These are phyloP conservation scores for Tephrocybe rancida DNA, from an alignment of 768 basidiomycete genomes.

Conservation along the genomic window DNA sequence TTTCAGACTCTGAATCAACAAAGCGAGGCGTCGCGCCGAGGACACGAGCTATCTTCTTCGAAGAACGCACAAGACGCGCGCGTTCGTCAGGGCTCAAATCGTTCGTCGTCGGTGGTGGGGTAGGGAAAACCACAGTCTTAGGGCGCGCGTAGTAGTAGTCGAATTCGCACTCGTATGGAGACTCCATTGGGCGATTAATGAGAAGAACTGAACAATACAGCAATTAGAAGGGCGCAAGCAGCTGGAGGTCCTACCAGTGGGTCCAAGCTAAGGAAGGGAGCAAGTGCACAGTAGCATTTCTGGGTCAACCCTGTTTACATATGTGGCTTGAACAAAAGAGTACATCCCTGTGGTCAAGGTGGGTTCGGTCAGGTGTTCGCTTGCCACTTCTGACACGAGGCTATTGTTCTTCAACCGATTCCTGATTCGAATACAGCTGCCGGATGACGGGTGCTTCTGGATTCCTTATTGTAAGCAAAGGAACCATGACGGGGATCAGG, in stretches of 20 bases:
- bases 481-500: background rate
- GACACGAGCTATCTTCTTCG: slow-evolving; percentile 60
- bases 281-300: slow-evolving; percentile 3
- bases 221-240: slow-evolving; percentile 1
- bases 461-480: background rate
- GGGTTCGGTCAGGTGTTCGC: slow-evolving; percentile 8
- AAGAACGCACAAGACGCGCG: slow-evolving; percentile 55
- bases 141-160: slow-evolving; percentile 2
- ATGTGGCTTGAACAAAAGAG: slow-evolving; percentile 7
- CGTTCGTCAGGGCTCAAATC: slow-evolving; percentile 51
- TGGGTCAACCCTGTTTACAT: slow-evolving; percentile 6
- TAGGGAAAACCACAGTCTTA: slow-evolving; percentile 37
- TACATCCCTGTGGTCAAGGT: background rate
- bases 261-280: slow-evolving; percentile 1
- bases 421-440: background rate
- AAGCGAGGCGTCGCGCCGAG: slow-evolving; percentile 64
- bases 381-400: background rate
- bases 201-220: background rate
- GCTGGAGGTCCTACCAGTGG: slow-evolving; percentile 10
- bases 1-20: slow-evolving; percentile 43
- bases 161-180: background rate
- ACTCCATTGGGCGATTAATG: background rate
- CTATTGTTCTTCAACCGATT: slow-evolving; percentile 11
- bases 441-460: background rate
- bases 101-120: slow-evolving; percentile 63